A percentile compares a stretch with the other conserved stretches of the same genome.
These are phyloP conservation scores for Tieghemiomyces parasiticus DNA, from an alignment of 192 early-diverging fungal species.

Conservation along the genomic window DNA sequence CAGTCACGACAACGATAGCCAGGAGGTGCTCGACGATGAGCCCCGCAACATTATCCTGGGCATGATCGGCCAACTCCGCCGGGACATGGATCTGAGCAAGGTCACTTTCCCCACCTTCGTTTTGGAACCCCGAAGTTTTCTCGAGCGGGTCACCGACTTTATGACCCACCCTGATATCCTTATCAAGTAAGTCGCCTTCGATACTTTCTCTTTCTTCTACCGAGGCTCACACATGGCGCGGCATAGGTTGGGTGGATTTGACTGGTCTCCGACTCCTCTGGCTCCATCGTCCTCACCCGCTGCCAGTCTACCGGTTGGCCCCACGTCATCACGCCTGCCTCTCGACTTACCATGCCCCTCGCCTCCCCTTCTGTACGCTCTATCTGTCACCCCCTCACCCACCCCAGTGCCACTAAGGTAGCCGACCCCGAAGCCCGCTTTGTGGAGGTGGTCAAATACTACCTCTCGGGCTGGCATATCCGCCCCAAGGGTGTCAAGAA, in stretches of 20 bases:
- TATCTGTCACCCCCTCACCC: too few relatives aligned
- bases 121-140: conserved; percentile 82
- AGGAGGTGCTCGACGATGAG: conserved; percentile 72
- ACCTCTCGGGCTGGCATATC: conserved; percentile 85
- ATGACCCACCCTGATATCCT: conserved; percentile 79
- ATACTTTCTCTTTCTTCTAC: neutral
- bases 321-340: too few relatives aligned
- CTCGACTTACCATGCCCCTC: too few relatives aligned
- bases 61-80: conserved; percentile 74
- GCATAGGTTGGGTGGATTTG: too few relatives aligned
- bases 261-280: too few relatives aligned
- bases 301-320: too few relatives aligned
- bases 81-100: conserved; percentile 81
- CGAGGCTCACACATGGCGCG: neutral
- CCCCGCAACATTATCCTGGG: conserved; percentile 68
- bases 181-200: conserved; percentile 35
- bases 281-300: too few relatives aligned
- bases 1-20: conserved; percentile 22
- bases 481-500: conserved; percentile 88
- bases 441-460: conserved; percentile 69
- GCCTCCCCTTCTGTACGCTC: too few relatives aligned
- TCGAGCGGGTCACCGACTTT: conserved; percentile 93
- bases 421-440: conserved; percentile 62
- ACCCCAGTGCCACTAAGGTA: conserved; percentile 46
- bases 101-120: conserved; percentile 95